Evolutionary conservation across 768 basidiomycete species (phyloP), one percentile per base, ranked within the genome.

Genomic region (Agrocybe pediades): DNA sequence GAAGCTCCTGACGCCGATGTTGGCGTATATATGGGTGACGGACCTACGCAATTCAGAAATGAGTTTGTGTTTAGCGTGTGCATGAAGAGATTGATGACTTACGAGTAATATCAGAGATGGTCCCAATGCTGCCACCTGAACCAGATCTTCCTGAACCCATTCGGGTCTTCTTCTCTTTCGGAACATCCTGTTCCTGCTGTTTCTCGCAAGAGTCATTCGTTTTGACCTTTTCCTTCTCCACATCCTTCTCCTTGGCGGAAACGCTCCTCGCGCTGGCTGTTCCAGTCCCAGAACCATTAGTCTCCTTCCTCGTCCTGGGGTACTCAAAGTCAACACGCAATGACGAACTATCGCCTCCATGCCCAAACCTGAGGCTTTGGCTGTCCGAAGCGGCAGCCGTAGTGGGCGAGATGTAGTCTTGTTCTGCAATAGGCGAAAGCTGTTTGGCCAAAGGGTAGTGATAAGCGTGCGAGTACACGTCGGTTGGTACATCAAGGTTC

Each of bases 361-460:
- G 51, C 2, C 49, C 56, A 55, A 59, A 58, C 27, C 44, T 53
- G 49, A 62, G 13, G 33, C 33, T 36, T n/a, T 36, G 33, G 33
- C 33, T 36, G n/a, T 36, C 33, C 3, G 33, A 36, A 36, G 61
- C 40, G 6, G 57, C 62, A 9, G 48, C 51, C 17, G 51, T 45
- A n/a, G 50, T 49, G 11, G 83, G 83, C 6, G 84, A 83, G 50
- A 83, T 63, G 60, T 86, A 86, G 49, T 86, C 83, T 58, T 80
- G 80, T 67, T 88, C 87, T 8, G 75, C 76, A 36, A 88, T 87
- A 0, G 87, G 86, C 1, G 86, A 86, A 30, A 88, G 76, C 41
- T 79, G 85, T 63, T 75, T 76, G 21, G 69, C 73, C 77, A 51
- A 54, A 2, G 75, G 74, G 46, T 75, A 74, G 51, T 65, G 65